These are phyloP conservation scores for Pseudohyphozyma bogoriensis DNA, from an alignment of 768 basidiomycete species.

Conservation along the genomic window DNA sequence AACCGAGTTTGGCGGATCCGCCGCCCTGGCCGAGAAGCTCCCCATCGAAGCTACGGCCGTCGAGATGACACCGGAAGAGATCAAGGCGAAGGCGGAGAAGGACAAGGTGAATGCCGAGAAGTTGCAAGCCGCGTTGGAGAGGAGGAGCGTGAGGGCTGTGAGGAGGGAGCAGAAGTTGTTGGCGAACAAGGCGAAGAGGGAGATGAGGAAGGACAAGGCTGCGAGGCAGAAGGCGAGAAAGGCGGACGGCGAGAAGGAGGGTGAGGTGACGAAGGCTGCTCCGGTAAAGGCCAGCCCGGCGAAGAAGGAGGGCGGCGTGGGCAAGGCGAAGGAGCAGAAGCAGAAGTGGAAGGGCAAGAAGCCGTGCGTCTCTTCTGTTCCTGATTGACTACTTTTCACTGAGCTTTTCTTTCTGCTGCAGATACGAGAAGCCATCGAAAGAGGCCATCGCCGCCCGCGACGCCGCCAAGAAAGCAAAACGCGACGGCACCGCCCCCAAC, in stretches of 20 bases:
- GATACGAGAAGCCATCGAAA: not conserved
- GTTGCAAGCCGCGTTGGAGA: not conserved
- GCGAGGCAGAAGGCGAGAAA: not conserved
- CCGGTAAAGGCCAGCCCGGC: not conserved
- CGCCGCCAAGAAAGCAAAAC: not conserved
- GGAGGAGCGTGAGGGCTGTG: not conserved
- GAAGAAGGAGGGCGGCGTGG: not conserved
- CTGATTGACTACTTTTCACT: not conserved
- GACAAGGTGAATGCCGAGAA: not conserved
- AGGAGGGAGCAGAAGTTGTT: not conserved
- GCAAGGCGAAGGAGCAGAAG: not conserved
- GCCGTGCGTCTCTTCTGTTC: not conserved
- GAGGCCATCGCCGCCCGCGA: not conserved
- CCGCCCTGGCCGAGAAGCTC: not conserved
- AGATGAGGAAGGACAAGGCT: not conserved
- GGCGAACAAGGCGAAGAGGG: not conserved
- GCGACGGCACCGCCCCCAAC: not conserved
- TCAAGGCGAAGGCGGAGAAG: not conserved
- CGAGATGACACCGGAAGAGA: too few relatives aligned
- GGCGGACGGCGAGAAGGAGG: not conserved
- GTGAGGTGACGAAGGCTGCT: not conserved
- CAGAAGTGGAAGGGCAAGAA: not conserved
- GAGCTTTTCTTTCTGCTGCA: not conserved
- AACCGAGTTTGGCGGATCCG: constrained; percentile 18
- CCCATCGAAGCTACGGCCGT: too few relatives aligned